Base-by-base conservation (phyloP, 2,329 filamentous ascomycete genomes). In the Albifimbria verrucaria region DNA sequence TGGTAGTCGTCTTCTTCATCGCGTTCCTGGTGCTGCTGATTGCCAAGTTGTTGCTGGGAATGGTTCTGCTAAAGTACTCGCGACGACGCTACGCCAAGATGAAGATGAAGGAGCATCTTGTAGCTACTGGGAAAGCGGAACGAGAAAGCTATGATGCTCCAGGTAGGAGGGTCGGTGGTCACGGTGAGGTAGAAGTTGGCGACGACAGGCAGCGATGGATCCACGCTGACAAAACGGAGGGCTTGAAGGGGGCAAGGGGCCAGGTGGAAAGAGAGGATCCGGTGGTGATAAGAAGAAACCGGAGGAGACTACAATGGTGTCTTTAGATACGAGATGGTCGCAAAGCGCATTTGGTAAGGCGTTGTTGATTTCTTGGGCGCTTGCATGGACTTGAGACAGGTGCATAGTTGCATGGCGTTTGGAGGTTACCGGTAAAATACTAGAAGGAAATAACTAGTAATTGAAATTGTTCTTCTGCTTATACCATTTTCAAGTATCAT, bases 321-420 rank as follows among this genome's bases (percentile, higher is more conserved):
- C 85, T 57, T 84, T 79, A 80, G 94, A 62, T 99, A 97, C 74
- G 91, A 92, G 67, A 97, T 97, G 94, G 87, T 92, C 62, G 90
- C 91, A 1, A 97, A 97, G 79, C 82, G 94, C 67, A 99, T 99
- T 62, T 99, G 94, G 94, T 97, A 71, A 59, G 54, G 32, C 32
- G 32, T 39, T 39, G 18, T 12, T 12, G 32, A n/a, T 15, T 39
- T 12, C 15, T 39, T 17, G 32, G 18, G 12, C 18, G 15, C 12
- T 39, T n/a, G n/a, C n/a, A 12, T 39, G 32, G 11, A 15, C 32
- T 39, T 39, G 32, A 15, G 18, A 12, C 18, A 17, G 32, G 32
- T n/a, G 4, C 32, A 39, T 4, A n/a, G 32, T n/a, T 12, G 32
- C 32, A 39, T 12, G 32, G 32, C 32, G 32, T 39, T 39, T 4